Conservation (phyloP, 176 grass and related monocot genomes). For the Pharus latifolius region DNA sequence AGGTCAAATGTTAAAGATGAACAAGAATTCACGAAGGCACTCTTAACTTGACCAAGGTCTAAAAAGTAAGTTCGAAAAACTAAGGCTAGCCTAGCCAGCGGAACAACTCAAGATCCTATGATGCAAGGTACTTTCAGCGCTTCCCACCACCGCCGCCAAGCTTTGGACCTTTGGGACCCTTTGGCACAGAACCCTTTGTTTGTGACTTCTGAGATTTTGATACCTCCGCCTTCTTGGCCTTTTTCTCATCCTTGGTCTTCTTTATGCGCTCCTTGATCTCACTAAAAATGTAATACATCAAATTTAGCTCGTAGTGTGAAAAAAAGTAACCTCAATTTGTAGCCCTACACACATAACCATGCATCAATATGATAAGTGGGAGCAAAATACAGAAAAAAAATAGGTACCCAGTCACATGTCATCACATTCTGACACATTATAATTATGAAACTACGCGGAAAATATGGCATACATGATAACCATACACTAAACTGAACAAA, state of each 20-base stretch:
- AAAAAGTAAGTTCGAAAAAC: not conserved
- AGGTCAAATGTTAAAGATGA: no score
- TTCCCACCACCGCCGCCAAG: conserved; percentile 43
- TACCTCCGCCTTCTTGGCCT: conserved; percentile 51
- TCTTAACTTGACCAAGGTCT: conserved; percentile 23
- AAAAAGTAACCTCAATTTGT: not conserved
- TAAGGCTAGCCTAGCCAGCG: conserved; percentile 21
- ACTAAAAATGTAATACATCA: not conserved
- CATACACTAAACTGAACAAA: no score
- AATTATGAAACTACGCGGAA: no score
- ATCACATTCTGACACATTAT: no score
- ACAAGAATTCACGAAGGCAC: not conserved
- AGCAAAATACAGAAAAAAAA: no score
- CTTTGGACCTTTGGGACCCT: conserved; percentile 44
- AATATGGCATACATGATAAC: no score
- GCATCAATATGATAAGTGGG: no score
- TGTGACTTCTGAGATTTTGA: conserved; percentile 48
- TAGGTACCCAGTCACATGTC: no score
- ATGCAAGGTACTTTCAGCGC: conserved; percentile 17
- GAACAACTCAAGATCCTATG: not conserved
- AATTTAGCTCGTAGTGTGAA: not conserved
- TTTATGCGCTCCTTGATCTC: conserved; percentile 71
- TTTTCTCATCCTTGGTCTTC: conserved; percentile 63
- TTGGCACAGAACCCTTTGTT: conserved; percentile 27
- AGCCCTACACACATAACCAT: not conserved